These are phyloP conservation scores for Candida peoriensis DNA, from an alignment of 805 yeast species.

Conservation along the genomic window DNA sequence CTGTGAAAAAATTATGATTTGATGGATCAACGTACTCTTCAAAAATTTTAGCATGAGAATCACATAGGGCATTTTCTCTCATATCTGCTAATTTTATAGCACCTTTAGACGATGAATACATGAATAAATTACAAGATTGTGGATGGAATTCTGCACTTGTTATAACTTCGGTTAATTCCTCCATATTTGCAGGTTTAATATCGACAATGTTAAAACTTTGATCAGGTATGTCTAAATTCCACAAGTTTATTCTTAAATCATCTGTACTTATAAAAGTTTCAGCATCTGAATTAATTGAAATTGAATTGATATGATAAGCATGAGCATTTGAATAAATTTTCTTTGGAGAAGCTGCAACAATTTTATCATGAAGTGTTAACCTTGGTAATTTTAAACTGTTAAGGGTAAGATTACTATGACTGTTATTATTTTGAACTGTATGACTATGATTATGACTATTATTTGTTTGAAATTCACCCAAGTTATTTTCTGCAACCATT, in stretches of 20 bases:
- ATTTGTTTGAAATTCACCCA: slow-evolving; percentile 38
- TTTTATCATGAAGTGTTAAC: slow-evolving; percentile 88
- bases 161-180: slow-evolving; percentile 95
- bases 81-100: slow-evolving; percentile 93
- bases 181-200: slow-evolving; percentile 97
- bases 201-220: slow-evolving; percentile 96
- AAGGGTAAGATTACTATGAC: slow-evolving; percentile 28
- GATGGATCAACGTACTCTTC: slow-evolving; percentile 93
- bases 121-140: slow-evolving; percentile 80
- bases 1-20: slow-evolving; percentile 93
- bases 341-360: slow-evolving; percentile 92
- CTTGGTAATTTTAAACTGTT: slow-evolving; percentile 72
- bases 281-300: slow-evolving; percentile 90
- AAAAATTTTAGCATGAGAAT: slow-evolving; percentile 76
- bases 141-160: slow-evolving; percentile 98
- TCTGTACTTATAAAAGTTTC: slow-evolving; percentile 93
- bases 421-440: slow-evolving; percentile 1
- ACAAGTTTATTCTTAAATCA: slow-evolving; percentile 89
- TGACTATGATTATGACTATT: slow-evolving; percentile 4
- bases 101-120: slow-evolving; percentile 95
- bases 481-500: slow-evolving; percentile 87
- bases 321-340: slow-evolving; percentile 92
- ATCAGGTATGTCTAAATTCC: slow-evolving; percentile 93
- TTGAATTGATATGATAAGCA: slow-evolving; percentile 95
- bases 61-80: slow-evolving; percentile 94